Evolutionary conservation across 2,329 filamentous ascomycete genomes (phyloP).

Genomic region (Alternaria arbusti): DNA sequence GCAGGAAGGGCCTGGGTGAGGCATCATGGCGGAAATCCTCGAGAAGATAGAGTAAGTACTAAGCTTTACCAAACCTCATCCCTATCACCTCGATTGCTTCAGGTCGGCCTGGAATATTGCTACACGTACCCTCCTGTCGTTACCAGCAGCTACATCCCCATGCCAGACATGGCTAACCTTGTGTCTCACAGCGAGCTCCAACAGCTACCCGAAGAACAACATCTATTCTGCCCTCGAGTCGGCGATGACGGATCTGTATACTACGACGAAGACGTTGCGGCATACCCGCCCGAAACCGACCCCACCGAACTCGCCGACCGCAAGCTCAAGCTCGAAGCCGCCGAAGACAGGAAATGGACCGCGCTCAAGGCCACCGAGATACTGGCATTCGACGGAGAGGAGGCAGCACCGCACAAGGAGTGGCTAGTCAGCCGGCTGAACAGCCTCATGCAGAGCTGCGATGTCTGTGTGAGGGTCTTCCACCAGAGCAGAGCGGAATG

Average conservation of each 20-base stretch:
- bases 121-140: neutral
- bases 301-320: constrained; percentile 34
- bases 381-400: constrained; percentile 56
- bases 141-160: neutral
- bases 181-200: constrained; percentile 43
- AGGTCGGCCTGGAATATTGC: neutral
- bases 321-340: constrained; percentile 44
- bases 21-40: constrained; percentile 42
- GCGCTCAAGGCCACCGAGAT: constrained; percentile 54
- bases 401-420: constrained; percentile 52
- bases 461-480: constrained; percentile 58
- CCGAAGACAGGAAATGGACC: constrained; percentile 49
- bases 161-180: constrained; percentile 28
- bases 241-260: constrained; percentile 46
- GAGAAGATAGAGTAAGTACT: constrained; percentile 44
- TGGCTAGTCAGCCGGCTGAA: constrained; percentile 50
- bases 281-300: constrained; percentile 37
- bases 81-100: neutral
- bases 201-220: constrained; percentile 47
- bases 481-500: constrained; percentile 53
- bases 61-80: neutral
- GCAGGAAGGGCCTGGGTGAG: constrained; percentile 9
- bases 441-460: constrained; percentile 54
- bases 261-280: constrained; percentile 55
- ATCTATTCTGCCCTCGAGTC: constrained; percentile 58